Evolutionary conservation across 1,284 basidiomycete genomes (phyloP).

Genomic region (Trichosporon coremiiforme): DNA sequence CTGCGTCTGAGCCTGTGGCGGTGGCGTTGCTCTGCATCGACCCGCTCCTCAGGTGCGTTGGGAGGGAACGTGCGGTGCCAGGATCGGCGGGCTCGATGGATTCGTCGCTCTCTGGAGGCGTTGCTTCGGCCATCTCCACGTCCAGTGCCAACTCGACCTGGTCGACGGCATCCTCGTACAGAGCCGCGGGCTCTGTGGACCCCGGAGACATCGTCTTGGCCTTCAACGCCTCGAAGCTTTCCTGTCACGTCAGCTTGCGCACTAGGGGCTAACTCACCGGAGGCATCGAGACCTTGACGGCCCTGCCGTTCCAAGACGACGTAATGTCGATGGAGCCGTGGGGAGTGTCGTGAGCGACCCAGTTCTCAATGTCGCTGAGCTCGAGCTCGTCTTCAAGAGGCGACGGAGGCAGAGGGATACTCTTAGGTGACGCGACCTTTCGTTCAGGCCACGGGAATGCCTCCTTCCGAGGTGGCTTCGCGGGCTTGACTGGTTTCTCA

Average conservation of each 20-base stretch:
- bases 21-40: background rate
- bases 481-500: background rate
- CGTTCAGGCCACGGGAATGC: constrained; percentile 29
- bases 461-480: constrained; percentile 16
- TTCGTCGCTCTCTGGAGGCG: background rate
- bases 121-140: background rate
- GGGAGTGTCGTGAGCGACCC: background rate
- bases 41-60: background rate
- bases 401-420: constrained; percentile 28
- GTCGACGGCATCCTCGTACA: constrained; percentile 2
- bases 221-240: constrained; percentile 8
- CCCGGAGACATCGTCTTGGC: background rate
- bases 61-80: background rate
- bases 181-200: background rate
- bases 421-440: background rate
- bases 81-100: background rate
- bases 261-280: background rate
- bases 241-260: background rate
- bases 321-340: background rate
- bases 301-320: constrained; percentile 24
- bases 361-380: constrained; percentile 19
- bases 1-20: background rate
- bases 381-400: constrained; percentile 23
- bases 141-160: background rate
- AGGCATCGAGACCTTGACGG: constrained; percentile 21